Evolutionary conservation across 2,329 filamentous ascomycete genomes (phyloP).

Genomic region (Fusarium sp.): DNA sequence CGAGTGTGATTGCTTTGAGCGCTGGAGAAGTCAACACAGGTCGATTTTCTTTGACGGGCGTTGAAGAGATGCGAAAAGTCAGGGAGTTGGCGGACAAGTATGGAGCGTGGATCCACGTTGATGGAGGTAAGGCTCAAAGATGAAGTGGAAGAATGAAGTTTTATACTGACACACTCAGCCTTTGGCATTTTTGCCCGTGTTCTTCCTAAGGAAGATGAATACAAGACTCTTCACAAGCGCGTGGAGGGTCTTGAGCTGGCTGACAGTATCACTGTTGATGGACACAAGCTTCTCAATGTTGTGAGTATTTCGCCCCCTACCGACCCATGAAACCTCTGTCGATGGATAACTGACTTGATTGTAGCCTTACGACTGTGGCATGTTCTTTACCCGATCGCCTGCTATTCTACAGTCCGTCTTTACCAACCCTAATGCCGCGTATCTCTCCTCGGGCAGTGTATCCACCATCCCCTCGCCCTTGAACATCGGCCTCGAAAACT

Average conservation of each 20-base stretch:
- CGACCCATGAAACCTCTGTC: neutral
- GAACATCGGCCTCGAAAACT: constrained; percentile 92
- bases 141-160: neutral
- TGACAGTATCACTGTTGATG: constrained; percentile 88
- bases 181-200: constrained; percentile 86
- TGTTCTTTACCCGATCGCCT: constrained; percentile 82
- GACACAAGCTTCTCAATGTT: constrained; percentile 93
- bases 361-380: constrained; percentile 89
- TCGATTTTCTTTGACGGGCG: constrained; percentile 74
- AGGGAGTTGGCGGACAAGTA: constrained; percentile 79
- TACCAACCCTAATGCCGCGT: constrained; percentile 87
- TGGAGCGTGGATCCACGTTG: constrained; percentile 88
- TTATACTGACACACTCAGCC: constrained; percentile 60
- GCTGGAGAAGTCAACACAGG: constrained; percentile 94
- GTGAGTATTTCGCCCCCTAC: constrained; percentile 58
- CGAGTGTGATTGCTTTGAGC: constrained; percentile 84
- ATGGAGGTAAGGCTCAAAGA: constrained; percentile 69
- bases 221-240: constrained; percentile 63
- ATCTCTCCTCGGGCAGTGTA: constrained; percentile 67
- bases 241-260: constrained; percentile 80
- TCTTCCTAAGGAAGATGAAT: constrained; percentile 70
- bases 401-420: constrained; percentile 73
- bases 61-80: constrained; percentile 71
- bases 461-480: constrained; percentile 79
- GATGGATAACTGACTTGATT: constrained; percentile 18